Percentiles rank a stretch among this genome's conserved stretches.
These are phyloP conservation scores for Arthrobotrys sphaeroides DNA, from an alignment of 2,329 filamentous ascomycete genomes.

Conservation along the genomic window DNA sequence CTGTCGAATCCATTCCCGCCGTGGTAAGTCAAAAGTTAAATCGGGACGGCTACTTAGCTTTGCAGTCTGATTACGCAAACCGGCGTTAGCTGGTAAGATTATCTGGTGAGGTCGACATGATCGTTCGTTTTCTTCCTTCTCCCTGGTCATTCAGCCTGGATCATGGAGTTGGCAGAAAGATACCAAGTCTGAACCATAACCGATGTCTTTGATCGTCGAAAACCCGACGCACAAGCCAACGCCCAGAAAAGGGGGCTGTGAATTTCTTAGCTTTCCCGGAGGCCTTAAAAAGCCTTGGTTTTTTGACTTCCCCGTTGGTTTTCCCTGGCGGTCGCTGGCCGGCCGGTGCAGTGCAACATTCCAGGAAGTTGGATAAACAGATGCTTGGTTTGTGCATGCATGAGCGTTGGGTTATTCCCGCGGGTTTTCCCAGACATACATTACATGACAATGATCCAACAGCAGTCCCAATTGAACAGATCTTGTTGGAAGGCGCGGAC, in stretches of 20 bases:
- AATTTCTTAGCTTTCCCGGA: constrained; percentile 1
- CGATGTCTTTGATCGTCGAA: constrained; percentile 31
- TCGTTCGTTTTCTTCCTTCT: neutral
- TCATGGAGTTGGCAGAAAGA: constrained; percentile 18
- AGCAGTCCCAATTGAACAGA: neutral
- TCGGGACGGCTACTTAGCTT: neutral
- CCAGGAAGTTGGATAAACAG: constrained; percentile 47
- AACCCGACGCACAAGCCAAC: constrained; percentile 3
- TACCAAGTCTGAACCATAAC: neutral
- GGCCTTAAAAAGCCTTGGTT: neutral
- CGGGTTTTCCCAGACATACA: constrained; percentile 2
- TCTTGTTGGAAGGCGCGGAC: constrained; percentile 7
- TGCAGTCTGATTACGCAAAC: constrained; percentile 42
- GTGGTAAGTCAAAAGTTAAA: neutral
- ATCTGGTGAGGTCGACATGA: constrained; percentile 34
- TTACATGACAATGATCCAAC: constrained; percentile 9
- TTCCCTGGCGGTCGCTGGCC: neutral
- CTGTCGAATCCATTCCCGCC: constrained; percentile 4
- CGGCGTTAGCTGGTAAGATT: constrained; percentile 16
- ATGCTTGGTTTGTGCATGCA: constrained; percentile 12
- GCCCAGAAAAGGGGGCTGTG: constrained; percentile 47
- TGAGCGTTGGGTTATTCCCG: constrained; percentile 26
- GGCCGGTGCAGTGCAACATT: constrained; percentile 25
- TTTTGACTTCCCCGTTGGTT: neutral
- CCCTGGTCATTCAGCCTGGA: constrained; percentile 9